phyloP scores from a whole-genome alignment of 2,329 filamentous ascomycete genomes.

The Diaporthe vexans region DNA sequence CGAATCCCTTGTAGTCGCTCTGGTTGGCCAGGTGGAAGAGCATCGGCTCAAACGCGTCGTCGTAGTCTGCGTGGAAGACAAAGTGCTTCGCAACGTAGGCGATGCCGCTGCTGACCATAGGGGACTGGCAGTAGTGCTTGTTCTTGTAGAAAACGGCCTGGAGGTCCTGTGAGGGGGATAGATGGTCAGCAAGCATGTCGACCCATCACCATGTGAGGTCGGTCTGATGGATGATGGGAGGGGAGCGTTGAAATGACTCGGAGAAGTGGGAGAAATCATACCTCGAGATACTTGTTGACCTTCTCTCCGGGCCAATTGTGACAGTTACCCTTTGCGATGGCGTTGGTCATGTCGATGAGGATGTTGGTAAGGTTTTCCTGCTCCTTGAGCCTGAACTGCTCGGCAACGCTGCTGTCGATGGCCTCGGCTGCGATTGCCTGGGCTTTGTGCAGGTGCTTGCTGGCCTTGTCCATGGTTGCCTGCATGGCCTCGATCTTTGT shows the following conservation, averaged over 20 bases:
- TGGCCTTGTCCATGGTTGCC: slow-evolving; percentile 6
- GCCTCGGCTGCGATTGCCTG: background rate
- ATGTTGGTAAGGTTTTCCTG: background rate
- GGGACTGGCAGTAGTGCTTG: background rate
- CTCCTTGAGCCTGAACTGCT: slow-evolving; percentile 11
- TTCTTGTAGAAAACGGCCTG: background rate
- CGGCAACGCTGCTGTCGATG: slow-evolving; percentile 7
- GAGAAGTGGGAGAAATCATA: background rate
- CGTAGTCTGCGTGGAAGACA: slow-evolving; percentile 17
- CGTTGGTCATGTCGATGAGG: background rate
- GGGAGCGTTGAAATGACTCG: background rate
- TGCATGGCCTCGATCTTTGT: slow-evolving; percentile 9
- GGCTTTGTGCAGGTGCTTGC: background rate
- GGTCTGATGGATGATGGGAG: background rate
- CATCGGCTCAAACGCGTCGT: slow-evolving; percentile 6
- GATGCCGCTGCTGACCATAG: background rate
- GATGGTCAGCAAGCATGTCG: background rate
- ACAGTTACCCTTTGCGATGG: background rate
- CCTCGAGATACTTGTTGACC: slow-evolving; percentile 23
- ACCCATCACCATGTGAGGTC: background rate
- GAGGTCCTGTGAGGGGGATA: background rate
- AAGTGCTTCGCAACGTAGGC: background rate
- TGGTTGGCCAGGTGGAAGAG: slow-evolving; percentile 24
- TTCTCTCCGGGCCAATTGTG: slow-evolving; percentile 13
- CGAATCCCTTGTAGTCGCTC: background rate